phyloP scores from a whole-genome alignment of 768 basidiomycete species.

The Clitopilus hobsonii region DNA sequence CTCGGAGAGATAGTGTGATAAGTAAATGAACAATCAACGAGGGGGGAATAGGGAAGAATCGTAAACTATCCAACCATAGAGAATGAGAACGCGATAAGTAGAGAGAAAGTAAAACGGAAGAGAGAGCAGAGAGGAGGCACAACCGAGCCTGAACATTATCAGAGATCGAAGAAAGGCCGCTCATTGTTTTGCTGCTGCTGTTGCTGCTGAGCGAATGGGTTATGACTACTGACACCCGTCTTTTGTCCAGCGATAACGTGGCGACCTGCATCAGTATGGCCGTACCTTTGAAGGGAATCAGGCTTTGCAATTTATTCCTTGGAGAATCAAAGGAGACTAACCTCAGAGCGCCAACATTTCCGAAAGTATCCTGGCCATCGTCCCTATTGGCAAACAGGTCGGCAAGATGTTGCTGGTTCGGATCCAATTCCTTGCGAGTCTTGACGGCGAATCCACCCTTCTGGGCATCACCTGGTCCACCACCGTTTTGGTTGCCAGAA shows the following conservation, averaged over 20 bases:
- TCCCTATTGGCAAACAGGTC: conserved; percentile 82
- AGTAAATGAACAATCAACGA: neutral
- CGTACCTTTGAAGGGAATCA: conserved; percentile 37
- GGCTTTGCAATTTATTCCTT: neutral
- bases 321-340: conserved; percentile 16
- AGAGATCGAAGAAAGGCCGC: conserved; percentile 82
- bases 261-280: conserved; percentile 51
- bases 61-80: neutral
- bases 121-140: too few relatives aligned
- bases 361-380: conserved; percentile 94
- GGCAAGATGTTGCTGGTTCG: conserved; percentile 79
- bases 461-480: conserved; percentile 20
- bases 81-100: too few relatives aligned
- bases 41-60: neutral
- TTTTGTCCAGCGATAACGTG: conserved; percentile 35
- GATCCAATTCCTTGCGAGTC: conserved; percentile 34
- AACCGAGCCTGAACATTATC: too few relatives aligned
- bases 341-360: conserved; percentile 79
- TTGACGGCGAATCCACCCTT: conserved; percentile 25
- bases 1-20: neutral
- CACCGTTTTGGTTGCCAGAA: conserved; percentile 26
- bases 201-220: conserved; percentile 64
- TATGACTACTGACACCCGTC: conserved; percentile 45
- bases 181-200: conserved; percentile 56
- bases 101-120: neutral